Evolutionary conservation across 2,329 filamentous ascomycete genomes (phyloP).

Genomic region (Onygena corvina): DNA sequence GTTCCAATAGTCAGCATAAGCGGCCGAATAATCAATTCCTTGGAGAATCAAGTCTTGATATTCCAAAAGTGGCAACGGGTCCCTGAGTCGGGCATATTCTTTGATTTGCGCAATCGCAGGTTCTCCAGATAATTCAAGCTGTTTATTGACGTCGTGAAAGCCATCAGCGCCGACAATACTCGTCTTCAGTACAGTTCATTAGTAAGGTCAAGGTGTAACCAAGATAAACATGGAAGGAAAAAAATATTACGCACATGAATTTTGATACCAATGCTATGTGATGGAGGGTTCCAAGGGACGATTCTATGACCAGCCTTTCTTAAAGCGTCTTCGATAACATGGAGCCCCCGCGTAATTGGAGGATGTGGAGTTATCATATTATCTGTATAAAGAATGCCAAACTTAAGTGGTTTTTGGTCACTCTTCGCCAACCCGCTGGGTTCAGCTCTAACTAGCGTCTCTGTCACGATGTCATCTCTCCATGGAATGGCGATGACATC

Average conservation of each 20-base stretch:
- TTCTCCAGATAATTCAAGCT: slow-evolving; percentile 47
- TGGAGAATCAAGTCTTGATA: slow-evolving; percentile 22
- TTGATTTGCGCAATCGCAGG: slow-evolving; percentile 35
- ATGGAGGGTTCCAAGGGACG: slow-evolving; percentile 48
- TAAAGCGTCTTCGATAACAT: slow-evolving; percentile 40
- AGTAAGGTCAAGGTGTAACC: background rate
- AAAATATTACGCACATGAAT: slow-evolving; percentile 29
- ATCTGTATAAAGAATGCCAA: slow-evolving; percentile 46
- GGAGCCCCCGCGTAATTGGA: slow-evolving; percentile 45
- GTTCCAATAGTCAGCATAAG: slow-evolving; percentile 56
- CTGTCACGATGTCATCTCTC: slow-evolving; percentile 37
- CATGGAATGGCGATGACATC: slow-evolving; percentile 55
- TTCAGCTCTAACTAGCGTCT: slow-evolving; percentile 29
- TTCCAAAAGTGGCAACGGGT: background rate
- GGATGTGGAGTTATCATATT: slow-evolving; percentile 42
- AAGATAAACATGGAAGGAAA: background rate
- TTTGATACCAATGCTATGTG: slow-evolving; percentile 32
- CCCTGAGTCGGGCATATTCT: background rate
- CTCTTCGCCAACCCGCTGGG: slow-evolving; percentile 25
- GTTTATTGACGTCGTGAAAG: slow-evolving; percentile 39
- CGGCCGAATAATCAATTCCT: slow-evolving; percentile 31
- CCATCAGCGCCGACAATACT: slow-evolving; percentile 4
- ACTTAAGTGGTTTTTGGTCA: slow-evolving; percentile 34
- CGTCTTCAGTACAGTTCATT: background rate
- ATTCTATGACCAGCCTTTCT: slow-evolving; percentile 44